Evolutionary conservation across 2,329 filamentous ascomycete species (phyloP), one percentile per base, ranked within the genome.

Genomic region (Arthrobotrys iridis): DNA sequence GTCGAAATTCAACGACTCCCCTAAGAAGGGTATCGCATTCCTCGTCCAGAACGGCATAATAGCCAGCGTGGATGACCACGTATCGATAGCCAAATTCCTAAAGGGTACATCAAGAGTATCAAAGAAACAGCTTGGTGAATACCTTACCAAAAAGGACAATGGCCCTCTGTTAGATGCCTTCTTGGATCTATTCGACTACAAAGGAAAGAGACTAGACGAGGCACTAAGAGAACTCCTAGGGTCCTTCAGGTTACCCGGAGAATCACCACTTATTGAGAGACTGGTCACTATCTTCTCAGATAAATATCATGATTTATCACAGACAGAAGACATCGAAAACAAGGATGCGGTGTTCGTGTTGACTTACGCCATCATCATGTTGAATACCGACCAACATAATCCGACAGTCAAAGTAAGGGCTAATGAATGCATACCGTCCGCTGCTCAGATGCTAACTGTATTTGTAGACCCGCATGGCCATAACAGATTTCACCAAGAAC

Each of bases 331-430:
- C 20, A 89, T 98, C 77, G 91, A 89, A 4, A 90, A 96, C 80
- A 91, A 92, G 79, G 95, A 99, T 81, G 89, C 93, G 5, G 89
- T 95, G 20, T 99, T 92, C 80, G 89, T 99, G 52, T 85, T 99
- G 59, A 94, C 92, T 0, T 99, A 99, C 81, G 95, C 93, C 37
- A 96, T 97, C 80, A 97, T 99, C 82, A 93, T 99, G 88, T 85
- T 99, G 67, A 99, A 99, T 80, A 97, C 94, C 0, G 95, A 99
- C 81, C 91, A 96, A 79, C 95, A 98, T 82, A 99, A 96, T 80
- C 93, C 93, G 0, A 98, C 97, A 79, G 83, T 98, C 77, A 93
- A 88, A 78, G 78, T 77, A 73, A 46, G 33, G 0, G 28, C 10
- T 28, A 11, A 18, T 13, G 15, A 37, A 11, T n/a, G 5, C 33